Evolutionary conservation across 352 stramenopile genomes (phyloP).

Genomic region (Elongisporangium senticosum): DNA sequence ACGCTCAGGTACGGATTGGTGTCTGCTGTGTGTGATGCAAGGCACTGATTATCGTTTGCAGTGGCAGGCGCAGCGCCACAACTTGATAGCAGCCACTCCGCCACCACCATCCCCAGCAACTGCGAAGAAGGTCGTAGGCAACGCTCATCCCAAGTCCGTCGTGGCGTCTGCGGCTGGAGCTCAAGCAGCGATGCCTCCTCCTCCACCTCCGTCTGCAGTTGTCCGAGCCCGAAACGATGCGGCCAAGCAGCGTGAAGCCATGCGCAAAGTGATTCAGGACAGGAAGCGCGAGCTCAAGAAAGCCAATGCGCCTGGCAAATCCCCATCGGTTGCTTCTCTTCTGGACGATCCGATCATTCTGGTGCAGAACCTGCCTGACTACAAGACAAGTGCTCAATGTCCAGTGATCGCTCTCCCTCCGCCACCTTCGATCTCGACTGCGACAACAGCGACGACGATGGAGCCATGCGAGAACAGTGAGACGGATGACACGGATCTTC

Average conservation of each 20-base stretch:
- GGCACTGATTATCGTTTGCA: slow-evolving; percentile 8
- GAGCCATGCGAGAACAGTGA: slow-evolving; percentile 2
- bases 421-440: slow-evolving; percentile 10
- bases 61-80: slow-evolving; percentile 39
- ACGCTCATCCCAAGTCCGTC: slow-evolving; percentile 4
- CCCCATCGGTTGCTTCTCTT: slow-evolving; percentile 11
- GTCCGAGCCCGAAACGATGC: not conserved
- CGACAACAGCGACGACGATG: not conserved
- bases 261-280: slow-evolving; percentile 29
- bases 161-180: not conserved
- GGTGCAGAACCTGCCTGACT: slow-evolving; percentile 58
- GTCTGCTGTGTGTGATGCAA: not conserved
- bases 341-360: slow-evolving; percentile 68
- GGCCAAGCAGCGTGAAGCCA: slow-evolving; percentile 13
- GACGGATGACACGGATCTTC: slow-evolving; percentile 5
- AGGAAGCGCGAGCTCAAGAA: slow-evolving; percentile 32
- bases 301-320: slow-evolving; percentile 2
- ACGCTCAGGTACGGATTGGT: slow-evolving; percentile 25
- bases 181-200: not conserved
- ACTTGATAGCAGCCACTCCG: slow-evolving; percentile 21
- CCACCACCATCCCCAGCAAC: slow-evolving; percentile 13
- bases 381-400: slow-evolving; percentile 6
- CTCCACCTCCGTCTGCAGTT: slow-evolving; percentile 13
- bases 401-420: slow-evolving; percentile 9
- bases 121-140: slow-evolving; percentile 8